Evolutionary conservation across 2,329 filamentous ascomycete genomes (phyloP), one percentile per base, ranked within the genome.

Genomic region (Bipolaris bicolor): DNA sequence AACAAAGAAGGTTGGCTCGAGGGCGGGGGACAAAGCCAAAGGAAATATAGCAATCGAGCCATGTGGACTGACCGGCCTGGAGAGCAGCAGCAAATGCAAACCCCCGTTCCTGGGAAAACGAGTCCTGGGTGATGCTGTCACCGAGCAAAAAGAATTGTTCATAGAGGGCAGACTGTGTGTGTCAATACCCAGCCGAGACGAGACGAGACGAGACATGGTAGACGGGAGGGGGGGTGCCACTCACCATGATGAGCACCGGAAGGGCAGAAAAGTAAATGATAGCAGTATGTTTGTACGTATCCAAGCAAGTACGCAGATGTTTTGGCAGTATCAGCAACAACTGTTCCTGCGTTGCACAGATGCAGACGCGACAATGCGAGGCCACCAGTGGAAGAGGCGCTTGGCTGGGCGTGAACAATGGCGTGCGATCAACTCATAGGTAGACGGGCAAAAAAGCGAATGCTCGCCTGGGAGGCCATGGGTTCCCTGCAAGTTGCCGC

Each of bases 81-180:
- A 97, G 79, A 15, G 85, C 87, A 20, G 89, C 85, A 56, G 88
- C 86, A 67, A 96, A 90, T 0, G 84, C 90, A 76, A 93, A 94
- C 15, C 89, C 91, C 55, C 85, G 79, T 10, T 83, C 77, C 47
- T 87, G 80, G 34, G 83, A 81, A 62, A 84, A 84, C 1, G 87
- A 84, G 40, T 83, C 81, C 71, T 98, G 88, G 47, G 94, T 88
- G 60, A 98, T 88, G 31, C 91, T 96, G 78, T 98, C 95, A 52
- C 94, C 94, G 61, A 98, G 90, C 22, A 98, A 86, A 61, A 98
- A 81, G 66, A 83, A 79, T 58, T 81, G 78, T 36, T 80, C 75
- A 53, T 76, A 75, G 20, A 66, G 50, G 33, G 70, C 60, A 58
- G 69, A 60, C 74, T 77, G 26, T 3, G 3, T 4, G 13, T 7